Percentiles rank a stretch among this genome's conserved stretches.
These are phyloP conservation scores for Nematodospora anomalae DNA, from an alignment of 1,139 yeast species.

Conservation along the genomic window DNA sequence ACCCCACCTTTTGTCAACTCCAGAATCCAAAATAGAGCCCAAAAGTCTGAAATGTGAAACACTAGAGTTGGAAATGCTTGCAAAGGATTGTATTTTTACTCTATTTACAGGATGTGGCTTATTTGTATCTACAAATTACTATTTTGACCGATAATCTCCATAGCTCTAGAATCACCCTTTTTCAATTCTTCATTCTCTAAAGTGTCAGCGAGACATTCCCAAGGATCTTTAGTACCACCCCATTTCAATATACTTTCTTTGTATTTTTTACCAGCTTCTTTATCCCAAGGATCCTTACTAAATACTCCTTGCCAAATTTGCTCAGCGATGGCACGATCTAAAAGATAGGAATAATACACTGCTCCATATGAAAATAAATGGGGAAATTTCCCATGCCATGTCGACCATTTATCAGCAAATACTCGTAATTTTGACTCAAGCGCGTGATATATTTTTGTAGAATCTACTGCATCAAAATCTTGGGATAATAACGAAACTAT, in stretches of 20 bases:
- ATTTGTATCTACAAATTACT: slow-evolving; percentile 13
- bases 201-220: slow-evolving; percentile 83
- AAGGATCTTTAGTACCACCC: slow-evolving; percentile 94
- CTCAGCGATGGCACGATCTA: slow-evolving; percentile 92
- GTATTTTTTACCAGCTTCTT: slow-evolving; percentile 74
- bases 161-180: slow-evolving; percentile 71
- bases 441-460: slow-evolving; percentile 62
- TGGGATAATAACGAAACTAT: slow-evolving; percentile 36
- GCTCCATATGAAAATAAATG: slow-evolving; percentile 94
- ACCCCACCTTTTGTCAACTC: too few relatives aligned
- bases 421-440: slow-evolving; percentile 58
- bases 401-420: slow-evolving; percentile 63
- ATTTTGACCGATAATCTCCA: slow-evolving; percentile 55
- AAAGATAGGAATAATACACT: slow-evolving; percentile 85
- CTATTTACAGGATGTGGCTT: too few relatives aligned
- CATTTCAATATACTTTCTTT: slow-evolving; percentile 71
- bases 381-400: slow-evolving; percentile 94
- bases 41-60: too few relatives aligned
- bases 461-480: slow-evolving; percentile 35
- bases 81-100: too few relatives aligned
- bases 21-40: too few relatives aligned
- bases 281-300: slow-evolving; percentile 63
- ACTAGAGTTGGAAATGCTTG: too few relatives aligned
- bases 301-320: slow-evolving; percentile 80
- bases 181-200: slow-evolving; percentile 60